Conservation (phyloP, 139 green algal genomes). For the Coccomyxa sp. region DNA sequence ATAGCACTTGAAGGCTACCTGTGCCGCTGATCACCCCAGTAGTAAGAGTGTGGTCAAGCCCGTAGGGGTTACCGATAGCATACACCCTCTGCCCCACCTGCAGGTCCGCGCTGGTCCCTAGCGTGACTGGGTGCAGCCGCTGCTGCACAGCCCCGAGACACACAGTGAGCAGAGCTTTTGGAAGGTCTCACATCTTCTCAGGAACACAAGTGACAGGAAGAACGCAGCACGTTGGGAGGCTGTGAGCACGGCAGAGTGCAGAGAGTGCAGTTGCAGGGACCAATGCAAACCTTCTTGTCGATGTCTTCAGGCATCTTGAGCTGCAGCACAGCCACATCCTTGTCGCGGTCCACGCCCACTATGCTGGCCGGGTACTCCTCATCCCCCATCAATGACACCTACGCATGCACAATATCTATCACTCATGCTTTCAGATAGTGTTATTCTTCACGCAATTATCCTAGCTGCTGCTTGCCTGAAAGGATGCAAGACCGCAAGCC, state of each 20-base stretch:
- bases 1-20: not conserved
- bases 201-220: no score
- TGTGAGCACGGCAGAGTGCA: no score
- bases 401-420: no score
- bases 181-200: conserved; percentile 30
- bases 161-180: not conserved
- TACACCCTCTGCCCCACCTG: conserved; percentile 53
- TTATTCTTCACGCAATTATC: no score
- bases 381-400: conserved; percentile 61
- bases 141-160: not conserved
- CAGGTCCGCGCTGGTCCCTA: conserved; percentile 39
- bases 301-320: conserved; percentile 32
- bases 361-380: conserved; percentile 58
- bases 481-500: no score
- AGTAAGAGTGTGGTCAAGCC: conserved; percentile 74
- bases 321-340: conserved; percentile 77
- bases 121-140: conserved; percentile 35
- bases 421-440: no score
- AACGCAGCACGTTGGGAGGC: no score
- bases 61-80: conserved; percentile 73
- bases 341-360: conserved; percentile 54
- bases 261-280: no score
- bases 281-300: not conserved
- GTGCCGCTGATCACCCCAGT: conserved; percentile 37
- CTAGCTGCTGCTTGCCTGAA: no score